Conservation (phyloP, 2,329 filamentous ascomycete genomes). For the Sarocladium kiliense region DNA sequence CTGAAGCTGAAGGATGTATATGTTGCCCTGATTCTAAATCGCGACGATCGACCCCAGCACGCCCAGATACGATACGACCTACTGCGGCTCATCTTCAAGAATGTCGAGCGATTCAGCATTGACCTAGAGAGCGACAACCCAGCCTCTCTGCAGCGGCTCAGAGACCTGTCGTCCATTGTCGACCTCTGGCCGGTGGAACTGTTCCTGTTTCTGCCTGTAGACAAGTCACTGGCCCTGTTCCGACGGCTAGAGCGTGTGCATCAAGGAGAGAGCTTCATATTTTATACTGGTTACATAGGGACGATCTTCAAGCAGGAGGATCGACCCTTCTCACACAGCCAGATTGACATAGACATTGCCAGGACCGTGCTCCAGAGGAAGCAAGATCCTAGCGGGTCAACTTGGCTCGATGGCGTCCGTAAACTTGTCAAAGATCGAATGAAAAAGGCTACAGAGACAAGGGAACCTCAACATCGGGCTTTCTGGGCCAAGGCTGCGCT, state of each 20-base stretch:
- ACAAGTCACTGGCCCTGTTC: not conserved
- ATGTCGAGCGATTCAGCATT: not conserved
- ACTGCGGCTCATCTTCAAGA: not conserved
- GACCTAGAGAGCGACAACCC: not conserved
- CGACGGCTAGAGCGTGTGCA: not conserved
- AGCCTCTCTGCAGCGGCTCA: not conserved
- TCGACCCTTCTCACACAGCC: not conserved
- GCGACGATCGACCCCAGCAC: not conserved
- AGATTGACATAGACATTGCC: not conserved
- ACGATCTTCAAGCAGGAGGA: not conserved
- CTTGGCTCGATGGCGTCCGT: slow-evolving; percentile 14
- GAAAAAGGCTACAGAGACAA: slow-evolving; percentile 17
- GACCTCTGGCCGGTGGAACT: not conserved
- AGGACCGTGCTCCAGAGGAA: not conserved
- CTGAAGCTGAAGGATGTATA: not conserved
- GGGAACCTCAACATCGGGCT: slow-evolving; percentile 16
- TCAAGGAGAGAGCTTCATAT: not conserved
- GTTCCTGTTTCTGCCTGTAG: not conserved
- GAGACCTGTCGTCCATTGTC: no score
- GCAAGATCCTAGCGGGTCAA: not conserved
- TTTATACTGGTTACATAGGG: not conserved
- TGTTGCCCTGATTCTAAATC: not conserved
- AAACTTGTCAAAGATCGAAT: slow-evolving; percentile 16
- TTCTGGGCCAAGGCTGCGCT: slow-evolving; percentile 23
- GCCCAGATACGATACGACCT: not conserved